phyloP scores from a whole-genome alignment of 306 rosid species.

The Dalbergia cochinchinensis region DNA sequence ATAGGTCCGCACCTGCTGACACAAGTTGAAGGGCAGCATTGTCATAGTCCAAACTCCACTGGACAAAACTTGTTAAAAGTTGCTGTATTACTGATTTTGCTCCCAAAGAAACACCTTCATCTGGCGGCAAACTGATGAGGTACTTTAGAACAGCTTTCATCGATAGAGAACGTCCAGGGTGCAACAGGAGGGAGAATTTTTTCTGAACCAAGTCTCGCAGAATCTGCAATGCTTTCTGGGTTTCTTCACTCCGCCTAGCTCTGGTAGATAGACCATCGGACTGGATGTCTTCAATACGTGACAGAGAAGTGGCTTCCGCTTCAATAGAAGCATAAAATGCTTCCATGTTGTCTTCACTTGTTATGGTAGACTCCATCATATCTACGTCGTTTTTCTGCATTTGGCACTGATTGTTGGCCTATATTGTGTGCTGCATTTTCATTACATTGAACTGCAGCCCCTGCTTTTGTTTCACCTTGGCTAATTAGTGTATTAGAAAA shows the following conservation, averaged over 20 bases:
- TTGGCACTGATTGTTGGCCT: not conserved
- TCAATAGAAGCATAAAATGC: slow-evolving; percentile 43
- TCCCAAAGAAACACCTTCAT: slow-evolving; percentile 34
- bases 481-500: no score
- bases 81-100: slow-evolving; percentile 14
- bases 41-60: slow-evolving; percentile 36
- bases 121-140: slow-evolving; percentile 37
- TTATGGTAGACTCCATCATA: not conserved
- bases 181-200: slow-evolving; percentile 30
- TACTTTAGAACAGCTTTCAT: slow-evolving; percentile 20
- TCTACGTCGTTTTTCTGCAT: not conserved
- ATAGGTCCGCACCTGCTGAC: slow-evolving; percentile 2
- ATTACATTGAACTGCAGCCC: no score
- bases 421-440: not conserved
- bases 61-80: slow-evolving; percentile 24
- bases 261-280: not conserved
- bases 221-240: slow-evolving; percentile 29
- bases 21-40: slow-evolving; percentile 39
- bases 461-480: no score
- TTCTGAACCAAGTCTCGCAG: slow-evolving; percentile 8
- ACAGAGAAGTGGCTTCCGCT: slow-evolving; percentile 6
- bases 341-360: slow-evolving; percentile 38
- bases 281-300: no score
- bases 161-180: slow-evolving; percentile 27
- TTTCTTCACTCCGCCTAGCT: slow-evolving; percentile 39